These are phyloP conservation scores for Colletotrichum godetiae DNA, from an alignment of 2,329 filamentous ascomycete genomes.

Conservation along the genomic window DNA sequence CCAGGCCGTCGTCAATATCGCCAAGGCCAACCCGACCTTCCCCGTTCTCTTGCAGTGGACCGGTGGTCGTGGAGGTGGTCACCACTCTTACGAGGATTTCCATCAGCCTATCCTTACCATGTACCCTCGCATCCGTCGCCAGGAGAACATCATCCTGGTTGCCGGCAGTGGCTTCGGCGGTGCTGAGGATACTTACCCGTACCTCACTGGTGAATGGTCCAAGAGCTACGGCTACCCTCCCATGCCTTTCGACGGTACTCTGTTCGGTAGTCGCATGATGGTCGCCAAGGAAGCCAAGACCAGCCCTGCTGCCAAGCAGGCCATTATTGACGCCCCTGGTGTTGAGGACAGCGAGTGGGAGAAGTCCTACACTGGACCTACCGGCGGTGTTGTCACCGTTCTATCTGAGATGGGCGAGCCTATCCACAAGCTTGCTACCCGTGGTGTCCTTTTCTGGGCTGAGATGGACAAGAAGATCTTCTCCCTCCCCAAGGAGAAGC, in stretches of 20 bases:
- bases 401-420: constrained; percentile 99
- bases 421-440: constrained; percentile 97
- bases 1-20: constrained; percentile 90
- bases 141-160: constrained; percentile 87
- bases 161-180: constrained; percentile 94
- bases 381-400: constrained; percentile 95
- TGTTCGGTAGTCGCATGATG: constrained; percentile 96
- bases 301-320: constrained; percentile 87
- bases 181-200: constrained; percentile 90
- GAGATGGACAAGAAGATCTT: constrained; percentile 99
- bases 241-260: constrained; percentile 93
- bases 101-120: constrained; percentile 91
- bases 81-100: constrained; percentile 96
- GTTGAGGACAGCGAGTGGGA: constrained; percentile 89
- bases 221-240: constrained; percentile 85
- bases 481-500: constrained; percentile 93
- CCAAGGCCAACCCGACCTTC: constrained; percentile 92
- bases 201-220: constrained; percentile 91
- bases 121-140: constrained; percentile 88
- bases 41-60: constrained; percentile 97
- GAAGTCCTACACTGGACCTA: constrained; percentile 89
- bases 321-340: constrained; percentile 87
- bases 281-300: constrained; percentile 93
- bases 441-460: constrained; percentile 95
- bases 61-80: constrained; percentile 90